These are phyloP conservation scores for Kodamaea restingae DNA, from an alignment of 805 yeast genomes.

Conservation along the genomic window DNA sequence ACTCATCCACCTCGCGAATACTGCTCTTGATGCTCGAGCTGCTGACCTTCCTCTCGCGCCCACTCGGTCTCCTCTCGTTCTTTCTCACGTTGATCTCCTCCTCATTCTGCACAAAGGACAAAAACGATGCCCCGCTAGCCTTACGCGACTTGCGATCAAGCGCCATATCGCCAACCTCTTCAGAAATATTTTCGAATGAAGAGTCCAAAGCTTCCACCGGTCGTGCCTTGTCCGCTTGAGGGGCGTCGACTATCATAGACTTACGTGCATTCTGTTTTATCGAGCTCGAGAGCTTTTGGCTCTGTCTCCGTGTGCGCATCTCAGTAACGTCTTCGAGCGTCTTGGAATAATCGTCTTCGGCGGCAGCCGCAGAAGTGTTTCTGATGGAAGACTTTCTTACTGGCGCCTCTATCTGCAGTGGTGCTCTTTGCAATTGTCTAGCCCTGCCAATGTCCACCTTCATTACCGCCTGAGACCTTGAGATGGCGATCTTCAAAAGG, in stretches of 20 bases:
- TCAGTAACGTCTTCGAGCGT: constrained; percentile 75
- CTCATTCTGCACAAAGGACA: constrained; percentile 26
- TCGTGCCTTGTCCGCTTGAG: constrained; percentile 42
- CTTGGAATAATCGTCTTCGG: constrained; percentile 50
- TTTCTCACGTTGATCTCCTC: constrained; percentile 23
- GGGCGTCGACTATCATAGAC: constrained; percentile 64
- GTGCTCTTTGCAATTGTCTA: neutral
- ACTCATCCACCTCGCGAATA: neutral
- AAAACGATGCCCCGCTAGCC: constrained; percentile 22
- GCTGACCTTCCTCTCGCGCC: neutral
- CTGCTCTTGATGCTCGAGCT: neutral
- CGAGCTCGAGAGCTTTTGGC: constrained; percentile 50
- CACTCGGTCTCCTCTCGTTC: constrained; percentile 7
- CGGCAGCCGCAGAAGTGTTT: neutral
- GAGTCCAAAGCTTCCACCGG: constrained; percentile 15
- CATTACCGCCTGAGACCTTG: constrained; percentile 66
- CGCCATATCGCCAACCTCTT: constrained; percentile 12
- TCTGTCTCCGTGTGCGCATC: constrained; percentile 68
- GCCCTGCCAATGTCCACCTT: constrained; percentile 14
- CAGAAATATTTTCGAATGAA: constrained; percentile 12
- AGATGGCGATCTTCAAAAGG: constrained; percentile 77
- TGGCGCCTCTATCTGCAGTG: neutral
- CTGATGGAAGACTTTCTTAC: constrained; percentile 1
- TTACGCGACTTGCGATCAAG: constrained; percentile 14
- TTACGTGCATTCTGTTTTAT: constrained; percentile 60